A percentile compares a stretch with the other conserved stretches of the same genome.
Evolutionary conservation across 345 rosid species (phyloP).

Genomic region (Populus alba): DNA sequence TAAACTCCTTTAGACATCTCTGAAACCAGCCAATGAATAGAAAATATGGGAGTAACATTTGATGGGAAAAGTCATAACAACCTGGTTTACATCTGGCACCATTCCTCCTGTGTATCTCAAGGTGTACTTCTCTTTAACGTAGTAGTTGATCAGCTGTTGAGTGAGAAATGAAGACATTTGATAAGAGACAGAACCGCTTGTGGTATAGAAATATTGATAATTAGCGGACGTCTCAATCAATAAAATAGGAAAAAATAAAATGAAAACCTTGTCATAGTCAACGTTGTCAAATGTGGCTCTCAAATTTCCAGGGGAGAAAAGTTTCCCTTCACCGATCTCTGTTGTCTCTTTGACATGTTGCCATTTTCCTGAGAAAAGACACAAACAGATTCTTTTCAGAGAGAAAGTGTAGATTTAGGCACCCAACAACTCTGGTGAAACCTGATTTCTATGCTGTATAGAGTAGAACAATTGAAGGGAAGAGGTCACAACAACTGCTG

Average conservation of each 20-base stretch:
- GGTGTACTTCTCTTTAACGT: slow-evolving; percentile 88
- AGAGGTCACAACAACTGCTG: background rate
- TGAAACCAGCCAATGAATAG: background rate
- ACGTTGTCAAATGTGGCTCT: slow-evolving; percentile 94
- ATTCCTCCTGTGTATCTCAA: slow-evolving; percentile 99
- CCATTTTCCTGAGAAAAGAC: slow-evolving; percentile 72
- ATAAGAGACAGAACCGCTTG: background rate
- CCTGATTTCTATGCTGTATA: background rate
- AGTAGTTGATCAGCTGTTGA: slow-evolving; percentile 75
- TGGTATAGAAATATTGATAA: background rate
- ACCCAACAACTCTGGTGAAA: background rate
- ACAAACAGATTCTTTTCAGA: slow-evolving; percentile 8
- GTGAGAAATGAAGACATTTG: background rate
- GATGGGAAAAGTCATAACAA: background rate
- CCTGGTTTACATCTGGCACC: slow-evolving; percentile 99
- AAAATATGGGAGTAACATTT: background rate
- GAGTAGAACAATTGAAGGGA: background rate
- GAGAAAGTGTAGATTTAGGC: background rate
- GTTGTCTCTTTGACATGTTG: slow-evolving; percentile 91
- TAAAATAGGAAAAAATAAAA: background rate
- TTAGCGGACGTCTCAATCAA: background rate
- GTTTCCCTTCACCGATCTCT: slow-evolving; percentile 80
- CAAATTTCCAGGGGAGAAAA: slow-evolving; percentile 96
- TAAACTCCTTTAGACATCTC: background rate
- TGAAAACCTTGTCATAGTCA: slow-evolving; percentile 60